A percentile compares a stretch with the other conserved stretches of the same genome.
phyloP scores from a whole-genome alignment of 1,284 basidiomycete genomes.

The Earliella scabrosa region DNA sequence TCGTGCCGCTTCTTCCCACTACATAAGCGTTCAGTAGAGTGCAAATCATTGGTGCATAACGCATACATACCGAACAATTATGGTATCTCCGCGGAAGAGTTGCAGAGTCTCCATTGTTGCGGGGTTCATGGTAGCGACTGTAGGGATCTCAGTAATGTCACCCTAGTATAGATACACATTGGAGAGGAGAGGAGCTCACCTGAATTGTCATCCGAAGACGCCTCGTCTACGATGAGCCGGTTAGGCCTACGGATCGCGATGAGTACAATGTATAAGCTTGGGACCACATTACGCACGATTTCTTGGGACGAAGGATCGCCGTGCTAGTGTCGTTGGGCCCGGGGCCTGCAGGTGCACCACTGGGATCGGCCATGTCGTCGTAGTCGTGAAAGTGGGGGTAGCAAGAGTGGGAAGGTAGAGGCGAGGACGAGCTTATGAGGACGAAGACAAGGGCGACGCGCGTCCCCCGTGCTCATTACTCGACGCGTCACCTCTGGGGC shows the following conservation, averaged over 20 bases:
- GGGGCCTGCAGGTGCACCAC: constrained; percentile 75
- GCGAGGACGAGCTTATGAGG: constrained; percentile 32
- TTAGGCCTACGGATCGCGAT: constrained; percentile 75
- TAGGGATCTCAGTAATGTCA: neutral
- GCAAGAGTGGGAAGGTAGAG: constrained; percentile 25
- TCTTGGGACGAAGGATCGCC: constrained; percentile 93
- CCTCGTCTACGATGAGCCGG: constrained; percentile 93
- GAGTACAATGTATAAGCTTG: constrained; percentile 12
- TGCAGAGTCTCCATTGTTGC: constrained; percentile 95
- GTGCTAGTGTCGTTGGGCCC: constrained; percentile 88
- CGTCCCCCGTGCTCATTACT: constrained; percentile 37
- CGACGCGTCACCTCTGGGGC: constrained; percentile 44
- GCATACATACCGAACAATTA: constrained; percentile 78
- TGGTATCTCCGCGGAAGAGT: constrained; percentile 94
- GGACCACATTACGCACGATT: constrained; percentile 72
- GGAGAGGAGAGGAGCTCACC: constrained; percentile 49
- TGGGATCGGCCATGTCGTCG: constrained; percentile 55
- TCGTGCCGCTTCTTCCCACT: constrained; percentile 96
- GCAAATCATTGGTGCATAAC: neutral
- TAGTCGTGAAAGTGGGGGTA: constrained; percentile 17
- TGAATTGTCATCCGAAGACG: constrained; percentile 91
- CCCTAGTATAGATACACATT: neutral
- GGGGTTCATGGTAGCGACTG: constrained; percentile 93
- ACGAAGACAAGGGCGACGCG: constrained; percentile 45
- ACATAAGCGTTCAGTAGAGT: constrained; percentile 11